Evolutionary conservation across 169 alveolate species (phyloP), one percentile per base, ranked within the genome.

Genomic region (Neospora caninum): DNA sequence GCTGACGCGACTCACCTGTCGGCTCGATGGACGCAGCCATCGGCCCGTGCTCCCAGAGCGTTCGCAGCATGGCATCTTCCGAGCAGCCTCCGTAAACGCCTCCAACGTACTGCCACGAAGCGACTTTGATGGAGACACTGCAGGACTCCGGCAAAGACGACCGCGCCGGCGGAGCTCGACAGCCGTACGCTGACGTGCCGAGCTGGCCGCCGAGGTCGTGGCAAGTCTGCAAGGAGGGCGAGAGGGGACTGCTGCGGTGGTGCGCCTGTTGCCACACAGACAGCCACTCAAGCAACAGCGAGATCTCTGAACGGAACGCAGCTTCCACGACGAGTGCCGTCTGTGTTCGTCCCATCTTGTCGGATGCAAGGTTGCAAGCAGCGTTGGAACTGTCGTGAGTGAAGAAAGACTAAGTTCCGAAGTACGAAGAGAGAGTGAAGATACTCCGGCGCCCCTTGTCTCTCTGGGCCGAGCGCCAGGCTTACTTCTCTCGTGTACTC

Each of bases 151-250:
- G 93, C 27, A 89, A 70, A 31, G 45, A 10, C 31, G n/a, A 0
- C 13, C 88, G 93, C 38, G 22, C 64, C n/a, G 93, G 93, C 31
- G 93, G 93, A 31, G 88, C 93, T 1, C 36, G 31, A 45, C 93
- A 89, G 29, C 70, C 70, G 73, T 69, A 89, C 49, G 53, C 93
- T 6, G 93, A 67, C 27, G 88, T 34, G 13, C 93, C 93, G 29
- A 89, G 73, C 88, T 89, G 93, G 69, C 93, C 93, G 31, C 93
- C 93, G 0, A 89, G 88, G 88, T 89, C 93, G 93, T 69, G 88
- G 43, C 93, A 89, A 58, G 25, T 73, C 93, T 89, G 93, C 49
- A 89, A 43, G 22, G 38, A 2, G 31, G 41, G 88, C 70, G 93
- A 7, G 2, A 38, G 89, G 9, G 69, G 16, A n/a, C 84, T 9